Evolutionary conservation across 2,329 filamentous ascomycete species (phyloP), one percentile per base, ranked within the genome.

Genomic region (Aspergillus chevalieri): DNA sequence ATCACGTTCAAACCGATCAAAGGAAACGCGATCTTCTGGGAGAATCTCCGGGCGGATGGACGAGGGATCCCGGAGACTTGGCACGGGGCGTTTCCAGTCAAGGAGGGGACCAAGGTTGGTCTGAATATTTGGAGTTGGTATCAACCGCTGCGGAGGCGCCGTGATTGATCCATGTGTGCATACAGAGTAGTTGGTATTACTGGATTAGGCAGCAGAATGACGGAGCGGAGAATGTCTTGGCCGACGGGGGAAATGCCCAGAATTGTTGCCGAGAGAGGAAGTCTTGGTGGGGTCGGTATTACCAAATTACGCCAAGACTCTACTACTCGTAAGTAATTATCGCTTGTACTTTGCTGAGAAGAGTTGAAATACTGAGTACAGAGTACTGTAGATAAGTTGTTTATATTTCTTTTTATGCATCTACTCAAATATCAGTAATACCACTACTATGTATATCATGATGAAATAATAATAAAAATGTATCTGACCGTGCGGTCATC

Each of bases 41-140:
- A 79, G 66, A 84, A 84, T 62, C 69, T 83, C 49, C 68, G 75
- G 36, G 53, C 67, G 0, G 78, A 82, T 63, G 80, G 81, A 2
- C 71, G 66, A 19, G 80, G 79, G 10, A 81, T 80, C 58, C 69
- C 73, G 50, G 79, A 83, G 65, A 80, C 78, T 28, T 80, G 80
- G 72, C 81, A 84, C 72, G 79, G 80, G 41, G 80, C 79, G 4
- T 68, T 82, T 59, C 80, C 81, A 7, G 80, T 84, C 0, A 65
- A 66, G 44, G 70, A 64, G 38, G 81, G 81, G 2, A 71, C 67
- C 34, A 84, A 84, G 68, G 73, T 83, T 49, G 81, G 81, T 0
- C 63, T 84, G 65, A 84, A 84, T 66, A 81, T 84, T 52, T 84
- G 81, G 81, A 82, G 77, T 64, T 83, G 80, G 80, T 78, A 76